Evolutionary conservation across 345 rosid species (phyloP), one percentile per base, ranked within the genome.

Genomic region (Dipteronia dyeriana): DNA sequence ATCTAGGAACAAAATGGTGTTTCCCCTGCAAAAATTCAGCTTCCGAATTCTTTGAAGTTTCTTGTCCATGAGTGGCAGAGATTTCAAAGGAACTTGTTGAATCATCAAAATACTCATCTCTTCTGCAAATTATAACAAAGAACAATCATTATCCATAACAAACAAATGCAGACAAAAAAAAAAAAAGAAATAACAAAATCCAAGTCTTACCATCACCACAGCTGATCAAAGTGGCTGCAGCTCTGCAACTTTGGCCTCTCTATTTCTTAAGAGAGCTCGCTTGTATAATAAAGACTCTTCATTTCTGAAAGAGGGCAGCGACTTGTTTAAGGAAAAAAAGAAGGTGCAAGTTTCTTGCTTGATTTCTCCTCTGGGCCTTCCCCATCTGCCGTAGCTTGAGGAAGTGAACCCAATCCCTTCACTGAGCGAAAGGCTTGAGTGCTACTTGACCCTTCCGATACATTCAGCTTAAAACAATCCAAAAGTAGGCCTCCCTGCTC

Each of bases 401-500:
- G 31, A 29, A 29, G 43, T 41, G 43, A 67, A 67, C 29, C 67
- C 23, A 67, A 0, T n/a, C 57, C 60, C 25, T 23, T 74, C 45
- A 76, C 5, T 39, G 57, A 68, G 19, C 60, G 17, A 11, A 56
- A 60, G 57, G 39, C 23, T n/a, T n/a, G n/a, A n/a, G 39, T 16
- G 10, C 25, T 9, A 43, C 68, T 61, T 9, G 57, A 43, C 43
- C 57, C 68, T 61, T 34, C 54, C 23, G 25, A 54, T 31, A 73
- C 9, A n/a, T 61, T 75, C 64, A 23, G 49, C 63, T 75, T 76
- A 31, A 68, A 41, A 67, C 79, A 59, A 45, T 76, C 47, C 9
- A 4, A 51, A 76, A 9, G 20, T 22, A 43, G 54, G 25, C 68
- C 43, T 76, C 47, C 79, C 38, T 67, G 74, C 74, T 59, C 60